Conservation (phyloP, 345 rosid genomes). For the Acer yangbiense region DNA sequence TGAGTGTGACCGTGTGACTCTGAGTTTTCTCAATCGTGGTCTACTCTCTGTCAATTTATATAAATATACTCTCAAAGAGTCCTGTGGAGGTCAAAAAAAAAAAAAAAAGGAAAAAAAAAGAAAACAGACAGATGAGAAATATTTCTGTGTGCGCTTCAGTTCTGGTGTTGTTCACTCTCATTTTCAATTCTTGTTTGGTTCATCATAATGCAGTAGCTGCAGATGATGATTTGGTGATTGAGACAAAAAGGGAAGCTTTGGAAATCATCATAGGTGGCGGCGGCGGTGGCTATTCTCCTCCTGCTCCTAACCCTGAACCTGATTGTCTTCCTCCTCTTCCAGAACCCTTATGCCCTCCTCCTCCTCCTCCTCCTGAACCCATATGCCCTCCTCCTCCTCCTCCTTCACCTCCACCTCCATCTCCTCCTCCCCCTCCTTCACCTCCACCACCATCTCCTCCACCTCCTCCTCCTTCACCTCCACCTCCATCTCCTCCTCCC, state of each 20-base stretch:
- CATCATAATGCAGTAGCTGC: neutral
- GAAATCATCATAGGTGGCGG: slow-evolving; percentile 31
- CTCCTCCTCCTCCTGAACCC: neutral
- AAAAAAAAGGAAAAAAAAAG: too few relatives aligned
- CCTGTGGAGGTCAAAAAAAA: neutral
- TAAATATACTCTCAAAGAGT: neutral
- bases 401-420: rapidly evolving
- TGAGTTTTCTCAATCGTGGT: neutral
- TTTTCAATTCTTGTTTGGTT: neutral
- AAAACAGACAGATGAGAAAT: slow-evolving; percentile 17
- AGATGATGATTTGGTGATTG: neutral
- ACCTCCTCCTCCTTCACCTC: neutral
- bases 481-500: neutral
- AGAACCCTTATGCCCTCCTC: slow-evolving; percentile 1
- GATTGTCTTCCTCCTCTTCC: slow-evolving; percentile 13
- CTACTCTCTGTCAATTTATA: neutral
- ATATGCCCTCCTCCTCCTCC: neutral
- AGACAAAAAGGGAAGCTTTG: slow-evolving; percentile 21
- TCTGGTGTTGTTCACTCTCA: slow-evolving; percentile 2
- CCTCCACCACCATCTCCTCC: slow-evolving; percentile 18
- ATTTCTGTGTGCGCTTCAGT: slow-evolving; percentile 5
- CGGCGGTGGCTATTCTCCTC: neutral
- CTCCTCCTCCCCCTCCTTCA: rapidly evolving
- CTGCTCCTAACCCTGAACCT: slow-evolving; percentile 8
- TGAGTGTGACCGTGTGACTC: too few relatives aligned